Conservation (phyloP, 2,329 filamentous ascomycete species). For the Penicillium occitanis region DNA sequence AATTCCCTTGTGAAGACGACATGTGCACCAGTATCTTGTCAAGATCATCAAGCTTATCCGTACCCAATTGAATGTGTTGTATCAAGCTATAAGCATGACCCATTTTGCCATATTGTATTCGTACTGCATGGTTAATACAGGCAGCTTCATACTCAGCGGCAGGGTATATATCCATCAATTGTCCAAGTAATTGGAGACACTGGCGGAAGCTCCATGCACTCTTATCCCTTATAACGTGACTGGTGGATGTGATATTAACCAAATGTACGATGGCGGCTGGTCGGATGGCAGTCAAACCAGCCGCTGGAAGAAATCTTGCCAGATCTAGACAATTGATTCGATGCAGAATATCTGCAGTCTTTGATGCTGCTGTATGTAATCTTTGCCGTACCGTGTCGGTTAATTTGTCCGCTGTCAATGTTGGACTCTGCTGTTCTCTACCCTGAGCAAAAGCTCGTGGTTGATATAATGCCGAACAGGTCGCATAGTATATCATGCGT, state of each 20-base stretch:
- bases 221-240: constrained; percentile 65
- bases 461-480: constrained; percentile 81
- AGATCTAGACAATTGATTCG: constrained; percentile 69
- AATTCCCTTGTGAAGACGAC: background rate
- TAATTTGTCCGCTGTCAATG: constrained; percentile 48
- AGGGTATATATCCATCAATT: constrained; percentile 78
- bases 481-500: constrained; percentile 88
- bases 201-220: constrained; percentile 75
- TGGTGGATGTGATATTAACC: constrained; percentile 77
- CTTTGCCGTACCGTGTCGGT: constrained; percentile 72
- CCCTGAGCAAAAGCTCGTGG: constrained; percentile 70
- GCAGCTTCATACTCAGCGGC: constrained; percentile 71
- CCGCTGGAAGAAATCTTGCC: constrained; percentile 75
- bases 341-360: constrained; percentile 76
- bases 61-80: constrained; percentile 28
- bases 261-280: constrained; percentile 88
- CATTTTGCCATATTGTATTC: constrained; percentile 28
- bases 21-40: background rate
- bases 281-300: constrained; percentile 79
- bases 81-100: constrained; percentile 29
- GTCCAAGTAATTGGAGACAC: constrained; percentile 82
- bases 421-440: background rate
- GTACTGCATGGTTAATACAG: constrained; percentile 37
- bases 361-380: constrained; percentile 75
- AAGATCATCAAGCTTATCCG: background rate